Percentiles rank a stretch among this genome's conserved stretches.
Conservation (phyloP, 176 grass and related monocot species). For the barley (Hordeum vulgare) region DNA sequence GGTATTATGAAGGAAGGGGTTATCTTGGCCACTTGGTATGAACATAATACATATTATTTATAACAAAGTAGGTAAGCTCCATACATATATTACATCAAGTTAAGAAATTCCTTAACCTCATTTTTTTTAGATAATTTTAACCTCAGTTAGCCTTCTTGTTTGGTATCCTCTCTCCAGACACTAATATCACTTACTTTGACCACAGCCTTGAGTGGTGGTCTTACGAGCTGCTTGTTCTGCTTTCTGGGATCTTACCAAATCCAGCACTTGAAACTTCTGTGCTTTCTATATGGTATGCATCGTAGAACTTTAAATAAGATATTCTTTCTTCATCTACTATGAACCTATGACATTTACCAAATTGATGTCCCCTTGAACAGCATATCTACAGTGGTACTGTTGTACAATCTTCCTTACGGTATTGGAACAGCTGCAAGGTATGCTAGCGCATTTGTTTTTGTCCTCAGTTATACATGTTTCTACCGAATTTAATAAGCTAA, state of each 20-base stretch:
- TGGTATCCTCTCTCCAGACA: not conserved
- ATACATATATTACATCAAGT: not conserved
- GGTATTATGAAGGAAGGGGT: not conserved
- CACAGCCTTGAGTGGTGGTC: slow-evolving; percentile 77
- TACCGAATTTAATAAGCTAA: not conserved
- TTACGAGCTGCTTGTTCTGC: slow-evolving; percentile 53
- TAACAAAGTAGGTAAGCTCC: not conserved
- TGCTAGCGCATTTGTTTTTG: not conserved
- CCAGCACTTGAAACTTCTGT: slow-evolving; percentile 64
- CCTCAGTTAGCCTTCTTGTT: not conserved
- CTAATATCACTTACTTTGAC: slow-evolving; percentile 2
- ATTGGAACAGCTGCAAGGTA: slow-evolving; percentile 60
- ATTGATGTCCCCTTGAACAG: slow-evolving; percentile 28
- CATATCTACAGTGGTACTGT: slow-evolving; percentile 31
- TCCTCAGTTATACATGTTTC: not conserved
- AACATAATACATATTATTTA: not conserved
- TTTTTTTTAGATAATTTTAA: not conserved
- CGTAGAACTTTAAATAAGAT: not conserved
- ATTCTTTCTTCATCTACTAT: not conserved
- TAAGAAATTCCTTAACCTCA: not conserved
- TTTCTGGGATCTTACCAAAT: slow-evolving; percentile 62
- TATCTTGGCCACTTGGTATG: not conserved
- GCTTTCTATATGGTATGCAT: slow-evolving; percentile 58
- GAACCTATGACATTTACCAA: not conserved
- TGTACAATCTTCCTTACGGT: slow-evolving; percentile 54